Evolutionary conservation across 164 flowering plant genomes (phyloP), one percentile per base, ranked within the genome.

Genomic region (Nymphaea thermarum): DNA sequence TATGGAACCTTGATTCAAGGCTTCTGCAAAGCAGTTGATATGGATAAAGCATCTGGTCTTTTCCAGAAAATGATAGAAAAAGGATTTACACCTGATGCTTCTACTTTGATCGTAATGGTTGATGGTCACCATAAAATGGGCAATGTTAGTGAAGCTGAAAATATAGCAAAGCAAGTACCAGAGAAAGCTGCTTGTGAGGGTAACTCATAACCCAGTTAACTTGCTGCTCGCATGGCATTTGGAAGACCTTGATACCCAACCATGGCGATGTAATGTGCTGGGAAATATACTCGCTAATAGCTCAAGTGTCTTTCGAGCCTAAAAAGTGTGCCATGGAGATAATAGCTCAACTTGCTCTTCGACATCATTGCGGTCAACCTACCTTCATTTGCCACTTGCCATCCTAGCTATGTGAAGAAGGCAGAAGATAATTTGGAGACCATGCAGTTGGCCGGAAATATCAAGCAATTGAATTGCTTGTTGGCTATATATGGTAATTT

Each of bases 51-150:
- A 12, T 63, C 45, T 11, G 55, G 53, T 51, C 65, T 83, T 65
- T 57, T 76, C 43, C 67, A 66, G 51, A 53, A 51, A 41, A 75
- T 82, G 84, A 63, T 71, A 60, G 64, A 69, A 70, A 74, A 71
- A 64, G 81, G 79, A 17, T 82, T 83, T 83, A 67, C 80, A 67
- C 73, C 81, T 16, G 55, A 65, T 43, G 70, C 79, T 57, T 71
- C 75, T 14, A 72, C 69, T 57, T 68, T 79, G 53, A 74, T 59
- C 63, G 83, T 77, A 65, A 75, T 82, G 17, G 57, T 78, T 6
- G 66, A 68, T 47, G 74, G 44, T 45, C 53, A 45, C 53, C 53
- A 45, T 45, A 10, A 45, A 45, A 45, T 45, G 53, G 53, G 55
- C 4, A 47, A 47, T 47, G 11, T 47, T 12, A 47, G 2, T 6